Percentiles rank a stretch among this genome's conserved stretches.
phyloP scores from a whole-genome alignment of 495 filamentous ascomycete genomes.

The Penicillium atrosanguineum region DNA sequence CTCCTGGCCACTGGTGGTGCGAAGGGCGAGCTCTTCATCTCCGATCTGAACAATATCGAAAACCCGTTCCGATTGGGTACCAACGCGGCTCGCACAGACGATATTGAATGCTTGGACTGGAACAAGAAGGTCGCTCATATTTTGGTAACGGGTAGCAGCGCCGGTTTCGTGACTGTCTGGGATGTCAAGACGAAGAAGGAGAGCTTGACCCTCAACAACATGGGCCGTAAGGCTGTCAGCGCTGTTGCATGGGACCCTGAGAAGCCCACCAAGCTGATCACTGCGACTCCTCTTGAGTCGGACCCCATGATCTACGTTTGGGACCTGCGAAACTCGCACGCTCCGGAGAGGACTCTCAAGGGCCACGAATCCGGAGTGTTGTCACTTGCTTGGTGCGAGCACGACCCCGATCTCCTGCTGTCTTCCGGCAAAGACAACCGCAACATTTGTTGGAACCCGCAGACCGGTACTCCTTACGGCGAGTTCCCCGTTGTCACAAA shows the following conservation, averaged over 20 bases:
- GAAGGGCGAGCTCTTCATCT: constrained; percentile 95
- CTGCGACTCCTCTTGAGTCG: constrained; percentile 87
- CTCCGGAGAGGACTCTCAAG: constrained; percentile 81
- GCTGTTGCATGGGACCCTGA: constrained; percentile 96
- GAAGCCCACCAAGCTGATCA: constrained; percentile 88
- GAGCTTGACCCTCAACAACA: constrained; percentile 90
- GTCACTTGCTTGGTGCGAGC: constrained; percentile 92
- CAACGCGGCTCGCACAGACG: constrained; percentile 82
- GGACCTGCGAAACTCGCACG: constrained; percentile 95
- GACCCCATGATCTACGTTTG: constrained; percentile 87
- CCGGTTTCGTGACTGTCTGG: constrained; percentile 97
- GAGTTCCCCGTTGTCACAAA: constrained; percentile 97
- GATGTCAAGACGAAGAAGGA: constrained; percentile 97
- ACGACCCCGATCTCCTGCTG: constrained; percentile 85
- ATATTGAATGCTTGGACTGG: constrained; percentile 95
- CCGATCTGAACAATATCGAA: constrained; percentile 83
- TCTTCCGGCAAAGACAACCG: constrained; percentile 97
- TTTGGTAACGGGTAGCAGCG: constrained; percentile 87
- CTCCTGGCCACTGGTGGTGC: constrained; percentile 89
- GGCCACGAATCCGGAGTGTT: constrained; percentile 92
- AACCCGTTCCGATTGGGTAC: constrained; percentile 88
- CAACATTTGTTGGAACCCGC: constrained; percentile 94
- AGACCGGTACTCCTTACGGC: constrained; percentile 79
- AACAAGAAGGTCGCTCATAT: constrained; percentile 98
- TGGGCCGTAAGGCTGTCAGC: constrained; percentile 87